Conservation (phyloP, 176 grass and related monocot species). For the Zea luxurians region DNA sequence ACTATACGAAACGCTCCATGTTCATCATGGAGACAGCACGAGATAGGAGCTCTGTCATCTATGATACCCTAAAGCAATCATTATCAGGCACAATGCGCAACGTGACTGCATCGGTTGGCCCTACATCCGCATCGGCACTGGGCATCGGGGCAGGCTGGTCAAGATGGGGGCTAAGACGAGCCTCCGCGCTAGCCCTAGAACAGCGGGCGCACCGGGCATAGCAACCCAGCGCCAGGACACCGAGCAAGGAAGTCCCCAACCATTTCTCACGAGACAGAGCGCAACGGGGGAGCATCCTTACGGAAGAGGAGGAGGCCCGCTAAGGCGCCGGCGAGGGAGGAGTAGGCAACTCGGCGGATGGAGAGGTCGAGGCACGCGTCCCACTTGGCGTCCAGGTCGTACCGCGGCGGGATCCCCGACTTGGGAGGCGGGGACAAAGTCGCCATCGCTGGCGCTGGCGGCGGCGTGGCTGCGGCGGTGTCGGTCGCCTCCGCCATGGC, state of each 20-base stretch:
- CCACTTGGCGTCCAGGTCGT: constrained; percentile 88
- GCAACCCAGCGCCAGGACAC: neutral
- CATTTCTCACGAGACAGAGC: neutral
- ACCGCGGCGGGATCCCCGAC: constrained; percentile 52
- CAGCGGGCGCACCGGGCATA: neutral
- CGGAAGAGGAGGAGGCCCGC: constrained; percentile 77
- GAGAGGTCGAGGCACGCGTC: constrained; percentile 88
- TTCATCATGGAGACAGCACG: neutral
- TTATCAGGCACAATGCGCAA: neutral
- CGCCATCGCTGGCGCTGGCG: neutral
- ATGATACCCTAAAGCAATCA: neutral
- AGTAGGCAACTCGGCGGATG: constrained; percentile 82
- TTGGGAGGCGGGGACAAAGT: constrained; percentile 14
- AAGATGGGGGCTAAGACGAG: neutral
- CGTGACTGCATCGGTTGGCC: neutral
- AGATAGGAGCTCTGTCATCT: neutral
- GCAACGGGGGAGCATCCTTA: constrained; percentile 30
- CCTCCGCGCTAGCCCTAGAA: neutral
- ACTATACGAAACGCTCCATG: neutral
- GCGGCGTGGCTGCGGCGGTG: constrained; percentile 38
- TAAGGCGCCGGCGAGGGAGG: constrained; percentile 81
- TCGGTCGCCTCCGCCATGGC: constrained; percentile 69
- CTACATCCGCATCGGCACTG: neutral
- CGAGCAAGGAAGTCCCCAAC: too few species aligned
- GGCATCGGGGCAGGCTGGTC: neutral